Evolutionary conservation across 169 alveolate genomes (phyloP).

Genomic region (Plasmodium cynomolgi): DNA sequence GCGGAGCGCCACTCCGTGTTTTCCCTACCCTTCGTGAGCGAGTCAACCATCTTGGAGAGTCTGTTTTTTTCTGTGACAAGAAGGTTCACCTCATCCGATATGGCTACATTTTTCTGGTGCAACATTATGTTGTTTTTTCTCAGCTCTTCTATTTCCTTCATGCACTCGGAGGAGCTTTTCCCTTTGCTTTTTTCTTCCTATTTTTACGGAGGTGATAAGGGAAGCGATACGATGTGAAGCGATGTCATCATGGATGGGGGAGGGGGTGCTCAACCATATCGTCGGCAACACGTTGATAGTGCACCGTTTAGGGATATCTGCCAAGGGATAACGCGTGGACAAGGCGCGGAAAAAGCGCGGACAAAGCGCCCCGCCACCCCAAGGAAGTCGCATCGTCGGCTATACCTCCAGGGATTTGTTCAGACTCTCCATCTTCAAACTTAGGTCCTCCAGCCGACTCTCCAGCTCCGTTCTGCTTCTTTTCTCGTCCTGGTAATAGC

Average conservation of each 20-base stretch:
- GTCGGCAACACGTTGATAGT: not conserved
- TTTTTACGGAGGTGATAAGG: not conserved
- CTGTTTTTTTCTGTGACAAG: constrained; percentile 61
- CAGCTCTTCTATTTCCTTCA: constrained; percentile 45
- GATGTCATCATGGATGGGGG: not conserved
- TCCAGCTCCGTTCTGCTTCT: constrained; percentile 21
- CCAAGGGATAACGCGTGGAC: not conserved
- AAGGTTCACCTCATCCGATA: constrained; percentile 36
- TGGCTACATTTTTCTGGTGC: constrained; percentile 24
- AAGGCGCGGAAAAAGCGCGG: not conserved
- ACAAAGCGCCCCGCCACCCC: not conserved
- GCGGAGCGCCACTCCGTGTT: not conserved
- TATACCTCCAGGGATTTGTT: constrained; percentile 60
- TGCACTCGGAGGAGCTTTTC: not conserved
- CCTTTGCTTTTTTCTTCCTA: constrained; percentile 52
- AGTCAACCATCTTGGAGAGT: constrained; percentile 51
- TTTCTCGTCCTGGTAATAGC: constrained; percentile 28
- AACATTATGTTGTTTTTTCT: constrained; percentile 9
- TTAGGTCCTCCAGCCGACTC: constrained; percentile 9
- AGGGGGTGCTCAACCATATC: not conserved
- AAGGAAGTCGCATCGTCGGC: not conserved
- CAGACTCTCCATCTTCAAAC: constrained; percentile 24
- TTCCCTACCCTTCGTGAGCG: constrained; percentile 52
- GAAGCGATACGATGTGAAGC: not conserved
- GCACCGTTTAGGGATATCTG: not conserved